Percentiles rank a stretch among this genome's conserved stretches.
Evolutionary conservation across 306 rosid genomes (phyloP).

Genomic region (Trichosanthes cucumerina): DNA sequence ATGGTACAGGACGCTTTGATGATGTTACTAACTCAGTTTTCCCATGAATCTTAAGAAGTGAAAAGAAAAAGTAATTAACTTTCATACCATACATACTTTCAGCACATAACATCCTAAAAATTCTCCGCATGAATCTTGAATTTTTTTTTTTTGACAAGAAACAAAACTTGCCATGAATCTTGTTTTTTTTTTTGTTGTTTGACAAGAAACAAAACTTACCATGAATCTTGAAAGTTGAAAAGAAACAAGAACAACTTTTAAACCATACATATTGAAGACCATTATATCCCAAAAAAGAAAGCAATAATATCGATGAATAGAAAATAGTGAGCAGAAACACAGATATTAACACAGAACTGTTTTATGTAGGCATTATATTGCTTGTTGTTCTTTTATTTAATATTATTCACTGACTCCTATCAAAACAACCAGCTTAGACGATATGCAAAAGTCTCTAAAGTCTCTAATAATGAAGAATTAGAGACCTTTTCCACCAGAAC

Average conservation of each 20-base stretch:
- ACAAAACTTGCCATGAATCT: no score
- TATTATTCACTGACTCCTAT: neutral
- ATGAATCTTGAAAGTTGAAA: conserved; percentile 50
- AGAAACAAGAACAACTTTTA: neutral
- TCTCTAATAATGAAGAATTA: neutral
- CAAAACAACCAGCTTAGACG: neutral
- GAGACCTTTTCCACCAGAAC: neutral
- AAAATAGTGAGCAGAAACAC: neutral
- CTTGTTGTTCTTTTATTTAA: neutral
- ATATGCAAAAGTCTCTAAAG: neutral
- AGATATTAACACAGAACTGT: neutral
- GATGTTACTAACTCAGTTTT: conserved; percentile 88
- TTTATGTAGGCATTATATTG: neutral
- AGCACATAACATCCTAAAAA: conserved; percentile 6
- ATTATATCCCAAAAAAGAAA: neutral
- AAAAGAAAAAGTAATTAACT: neutral
- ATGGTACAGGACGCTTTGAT: conserved; percentile 84
- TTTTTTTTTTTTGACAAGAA: no score
- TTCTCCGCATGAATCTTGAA: conserved; percentile 77
- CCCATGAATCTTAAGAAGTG: conserved; percentile 71
- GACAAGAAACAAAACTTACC: no score
- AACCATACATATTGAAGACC: neutral
- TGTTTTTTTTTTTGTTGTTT: no score
- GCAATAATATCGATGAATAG: neutral
- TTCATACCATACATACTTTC: neutral